Evolutionary conservation across 306 rosid species (phyloP), one percentile per base, ranked within the genome.

Genomic region (Rosa chinensis): DNA sequence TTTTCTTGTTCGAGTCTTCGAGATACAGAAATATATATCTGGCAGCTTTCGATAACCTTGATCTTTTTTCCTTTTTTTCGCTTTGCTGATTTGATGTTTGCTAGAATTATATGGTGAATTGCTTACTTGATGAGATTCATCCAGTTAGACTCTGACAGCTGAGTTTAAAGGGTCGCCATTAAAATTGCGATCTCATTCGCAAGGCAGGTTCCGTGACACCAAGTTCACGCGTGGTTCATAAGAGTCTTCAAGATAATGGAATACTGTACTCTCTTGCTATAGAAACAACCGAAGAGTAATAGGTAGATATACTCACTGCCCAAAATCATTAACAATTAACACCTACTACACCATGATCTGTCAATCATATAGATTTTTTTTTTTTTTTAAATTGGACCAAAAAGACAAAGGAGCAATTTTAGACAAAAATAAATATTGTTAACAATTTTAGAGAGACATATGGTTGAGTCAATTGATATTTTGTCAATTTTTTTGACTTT

Each of bases 81-180:
- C 62, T 17, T 4, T 16, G 58, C n/a, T 50, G 72, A 58, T 45
- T 70, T 35, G 68, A 71, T 74, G 68, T 23, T 25, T 49, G 12
- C n/a, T 23, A 40, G 55, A 48, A 48, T 68, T 70, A 9, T 16
- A 8, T 32, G 37, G 47, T 23, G 21, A 66, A 66, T 16, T 18
- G 8, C 43, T 76, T 28, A 10, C 42, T 75, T 17, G 48, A 61
- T 20, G 43, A 75, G 53, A 28, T 21, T 58, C 9, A n/a, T 16
- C 78, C 61, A 5, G 8, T 39, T 4, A 20, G 47, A 35, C 1
- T 64, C 62, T 55, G 78, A 70, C 66, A 61, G 83, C 63, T 76
- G 67, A 62, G 4, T 70, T 53, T 28, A 42, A 47, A n/a, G 28
- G 61, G 74, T 28, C 59, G 75, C 70, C 78, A 56, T 21, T 66